Conservation (phyloP, 495 filamentous ascomycete genomes). For the Hypoxylon intermedium region DNA sequence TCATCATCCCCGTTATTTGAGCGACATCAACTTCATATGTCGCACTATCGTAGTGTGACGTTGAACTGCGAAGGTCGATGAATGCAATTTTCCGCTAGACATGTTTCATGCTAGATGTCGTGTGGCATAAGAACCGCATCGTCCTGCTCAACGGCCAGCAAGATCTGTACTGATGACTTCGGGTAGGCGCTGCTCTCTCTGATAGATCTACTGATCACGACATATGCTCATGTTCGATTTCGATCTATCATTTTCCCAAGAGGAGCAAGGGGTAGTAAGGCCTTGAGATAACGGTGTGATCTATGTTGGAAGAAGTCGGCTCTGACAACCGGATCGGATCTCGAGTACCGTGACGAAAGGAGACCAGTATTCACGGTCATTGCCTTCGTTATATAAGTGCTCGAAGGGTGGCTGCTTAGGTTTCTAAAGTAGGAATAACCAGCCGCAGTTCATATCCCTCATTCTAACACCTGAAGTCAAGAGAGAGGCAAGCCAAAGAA, state of each 20-base stretch:
- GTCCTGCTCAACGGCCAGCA: not conserved
- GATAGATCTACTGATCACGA: not conserved
- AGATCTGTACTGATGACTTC: not conserved
- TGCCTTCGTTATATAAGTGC: constrained; percentile 1
- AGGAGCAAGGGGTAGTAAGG: not conserved
- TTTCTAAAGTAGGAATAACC: not conserved
- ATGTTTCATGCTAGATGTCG: constrained; percentile 8
- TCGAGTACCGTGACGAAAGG: not conserved
- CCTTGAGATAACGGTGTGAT: constrained; percentile 1
- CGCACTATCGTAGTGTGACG: not conserved
- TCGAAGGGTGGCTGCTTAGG: not conserved
- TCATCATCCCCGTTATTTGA: not conserved
- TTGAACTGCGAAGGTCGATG: not conserved
- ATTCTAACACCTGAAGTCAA: not conserved
- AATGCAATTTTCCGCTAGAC: constrained; percentile 5
- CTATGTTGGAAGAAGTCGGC: not conserved
- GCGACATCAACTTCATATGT: not conserved
- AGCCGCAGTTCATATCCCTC: not conserved
- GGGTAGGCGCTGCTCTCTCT: not conserved
- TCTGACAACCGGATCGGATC: not conserved
- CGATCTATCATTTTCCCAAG: not conserved
- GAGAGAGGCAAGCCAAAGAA: not conserved
- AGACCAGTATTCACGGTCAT: not conserved
- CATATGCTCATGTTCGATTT: not conserved
- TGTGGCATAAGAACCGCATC: constrained; percentile 2